phyloP scores from a whole-genome alignment of 768 basidiomycete species.

The Boletus coccyginus region DNA sequence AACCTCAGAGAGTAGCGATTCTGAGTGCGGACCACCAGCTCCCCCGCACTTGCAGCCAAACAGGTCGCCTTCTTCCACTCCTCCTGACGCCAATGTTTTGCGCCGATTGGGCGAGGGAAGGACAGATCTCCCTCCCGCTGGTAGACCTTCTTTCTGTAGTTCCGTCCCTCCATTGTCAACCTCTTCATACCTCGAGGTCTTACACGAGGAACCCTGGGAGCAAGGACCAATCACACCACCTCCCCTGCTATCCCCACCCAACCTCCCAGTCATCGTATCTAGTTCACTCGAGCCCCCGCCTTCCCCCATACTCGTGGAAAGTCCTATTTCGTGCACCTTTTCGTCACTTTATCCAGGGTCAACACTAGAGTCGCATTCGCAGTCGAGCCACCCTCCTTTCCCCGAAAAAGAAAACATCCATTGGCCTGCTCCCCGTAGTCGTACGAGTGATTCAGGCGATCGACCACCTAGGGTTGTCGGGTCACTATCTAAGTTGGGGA shows the following conservation, averaged over 20 bases:
- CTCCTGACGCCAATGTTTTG: neutral
- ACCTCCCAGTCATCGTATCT: conserved; percentile 20
- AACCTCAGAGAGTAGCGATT: conserved; percentile 24
- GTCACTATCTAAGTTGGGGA: conserved; percentile 29
- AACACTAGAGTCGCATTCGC: conserved; percentile 12
- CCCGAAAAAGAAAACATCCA: conserved; percentile 15
- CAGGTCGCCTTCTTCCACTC: neutral
- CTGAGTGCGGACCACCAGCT: conserved; percentile 4
- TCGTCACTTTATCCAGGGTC: conserved; percentile 21
- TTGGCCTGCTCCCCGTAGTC: conserved; percentile 11
- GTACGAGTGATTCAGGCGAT: conserved; percentile 17
- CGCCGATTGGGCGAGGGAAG: conserved; percentile 12
- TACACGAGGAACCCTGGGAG: conserved; percentile 29
- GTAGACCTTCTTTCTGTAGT: conserved; percentile 25
- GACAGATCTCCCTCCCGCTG: conserved; percentile 4
- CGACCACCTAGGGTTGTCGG: conserved; percentile 7
- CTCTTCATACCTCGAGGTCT: conserved; percentile 27
- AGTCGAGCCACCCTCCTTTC: conserved; percentile 4
- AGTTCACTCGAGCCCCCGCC: conserved; percentile 5
- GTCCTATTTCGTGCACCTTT: conserved; percentile 24
- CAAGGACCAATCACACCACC: conserved; percentile 16
- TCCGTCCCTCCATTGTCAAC: conserved; percentile 23
- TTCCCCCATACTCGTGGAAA: conserved; percentile 16
- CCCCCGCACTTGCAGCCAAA: neutral
- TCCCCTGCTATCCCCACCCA: neutral